Evolutionary conservation across 83 land plant species (phyloP).

Genomic region (Larix sibirica): DNA sequence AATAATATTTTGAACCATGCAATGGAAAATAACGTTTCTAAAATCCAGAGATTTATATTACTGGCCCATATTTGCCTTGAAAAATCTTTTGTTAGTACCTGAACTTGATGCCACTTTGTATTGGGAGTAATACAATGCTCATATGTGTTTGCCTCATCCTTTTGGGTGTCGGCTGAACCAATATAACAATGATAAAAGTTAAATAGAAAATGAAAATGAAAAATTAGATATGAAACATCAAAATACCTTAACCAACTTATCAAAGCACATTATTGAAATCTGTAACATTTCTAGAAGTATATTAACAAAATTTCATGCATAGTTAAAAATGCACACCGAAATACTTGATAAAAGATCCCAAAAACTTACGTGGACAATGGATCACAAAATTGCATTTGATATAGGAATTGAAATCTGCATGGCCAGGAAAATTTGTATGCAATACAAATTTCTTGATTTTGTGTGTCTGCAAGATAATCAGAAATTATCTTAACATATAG

Average conservation of each 20-base stretch:
- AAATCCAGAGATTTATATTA: not conserved
- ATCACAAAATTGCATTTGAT: slow-evolving; percentile 95
- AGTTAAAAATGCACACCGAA: not conserved
- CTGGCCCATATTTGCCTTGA: not conserved
- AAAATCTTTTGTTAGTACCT: slow-evolving; percentile 44
- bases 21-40: not conserved
- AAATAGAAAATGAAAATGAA: not conserved
- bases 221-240: not conserved
- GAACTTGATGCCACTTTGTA: slow-evolving; percentile 93
- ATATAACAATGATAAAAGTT: not conserved
- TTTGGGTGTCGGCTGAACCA: not conserved
- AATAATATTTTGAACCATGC: not conserved
- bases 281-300: not conserved
- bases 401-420: slow-evolving; percentile 94
- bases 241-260: not conserved
- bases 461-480: slow-evolving; percentile 66
- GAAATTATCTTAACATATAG: not conserved
- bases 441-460: slow-evolving; percentile 92
- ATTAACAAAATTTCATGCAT: not conserved
- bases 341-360: not conserved
- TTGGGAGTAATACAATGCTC: slow-evolving; percentile 65
- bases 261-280: not conserved
- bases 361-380: slow-evolving; percentile 53
- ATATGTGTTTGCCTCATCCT: slow-evolving; percentile 27
- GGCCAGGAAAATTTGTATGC: slow-evolving; percentile 95